A percentile compares a stretch with the other conserved stretches of the same genome.
These are phyloP conservation scores for Stephanodiscus minutulus DNA, from an alignment of 108 stramenopile species.

Conservation along the genomic window DNA sequence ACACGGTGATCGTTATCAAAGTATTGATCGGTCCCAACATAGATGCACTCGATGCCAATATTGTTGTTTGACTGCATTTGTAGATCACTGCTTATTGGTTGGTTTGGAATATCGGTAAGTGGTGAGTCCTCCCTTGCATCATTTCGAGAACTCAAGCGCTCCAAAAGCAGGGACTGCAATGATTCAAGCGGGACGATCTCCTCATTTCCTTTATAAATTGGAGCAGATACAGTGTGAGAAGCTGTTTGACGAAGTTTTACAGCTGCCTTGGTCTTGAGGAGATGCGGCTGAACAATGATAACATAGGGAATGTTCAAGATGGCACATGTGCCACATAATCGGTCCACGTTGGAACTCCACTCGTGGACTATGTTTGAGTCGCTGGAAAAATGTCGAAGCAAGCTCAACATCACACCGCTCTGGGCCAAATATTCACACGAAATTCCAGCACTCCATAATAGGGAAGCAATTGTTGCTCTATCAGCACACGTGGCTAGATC, in stretches of 20 bases:
- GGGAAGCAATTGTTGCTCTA: slow-evolving; percentile 59
- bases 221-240: slow-evolving; percentile 13
- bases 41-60: slow-evolving; percentile 65
- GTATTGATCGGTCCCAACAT: slow-evolving; percentile 72
- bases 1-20: slow-evolving; percentile 44
- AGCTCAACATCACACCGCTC: slow-evolving; percentile 64
- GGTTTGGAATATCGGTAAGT: slow-evolving; percentile 12
- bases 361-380: slow-evolving; percentile 29
- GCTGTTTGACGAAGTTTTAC: slow-evolving; percentile 66
- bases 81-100: slow-evolving; percentile 20
- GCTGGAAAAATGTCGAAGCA: slow-evolving; percentile 43
- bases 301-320: slow-evolving; percentile 75
- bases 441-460: slow-evolving; percentile 71
- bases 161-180: slow-evolving; percentile 55
- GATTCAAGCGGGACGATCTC: slow-evolving; percentile 58
- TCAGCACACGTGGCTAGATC: slow-evolving; percentile 56
- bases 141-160: slow-evolving; percentile 25
- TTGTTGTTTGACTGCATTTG: slow-evolving; percentile 26
- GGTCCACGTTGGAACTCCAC: slow-evolving; percentile 71
- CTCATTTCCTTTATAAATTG: slow-evolving; percentile 36
- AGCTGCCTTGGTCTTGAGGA: slow-evolving; percentile 65
- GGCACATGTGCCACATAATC: slow-evolving; percentile 72
- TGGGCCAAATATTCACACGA: slow-evolving; percentile 78
- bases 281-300: slow-evolving; percentile 75
- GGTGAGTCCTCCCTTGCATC: slow-evolving; percentile 1